Evolutionary conservation across 2,329 filamentous ascomycete genomes (phyloP), one percentile per base, ranked within the genome.

Genomic region (Diaporthe humulicola): DNA sequence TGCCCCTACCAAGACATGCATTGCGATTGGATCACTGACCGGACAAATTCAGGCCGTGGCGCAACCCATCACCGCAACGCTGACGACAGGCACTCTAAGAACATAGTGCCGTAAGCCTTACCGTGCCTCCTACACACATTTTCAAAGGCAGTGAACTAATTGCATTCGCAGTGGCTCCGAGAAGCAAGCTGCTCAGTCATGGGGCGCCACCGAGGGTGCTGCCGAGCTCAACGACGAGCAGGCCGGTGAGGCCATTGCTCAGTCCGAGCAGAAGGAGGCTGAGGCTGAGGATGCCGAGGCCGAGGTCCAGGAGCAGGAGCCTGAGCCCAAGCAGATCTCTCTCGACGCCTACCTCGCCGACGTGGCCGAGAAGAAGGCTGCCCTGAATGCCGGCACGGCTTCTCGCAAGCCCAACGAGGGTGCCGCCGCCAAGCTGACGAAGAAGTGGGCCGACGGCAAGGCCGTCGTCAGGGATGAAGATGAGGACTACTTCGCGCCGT

Each of bases 391-490:
- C 80, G 80, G 78, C 71, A 90, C 93, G 81, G 90, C 94, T 82
- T 90, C 95, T 83, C 96, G 97, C 88, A 92, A 95, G 89, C 88
- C 96, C 86, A 98, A 98, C 89, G 96, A 98, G 89, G 96, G 96
- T 82, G 90, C 89, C 81, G 30, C 42, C 58, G 30, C 25, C 58
- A 64, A 64, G 58, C 22, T 40, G 57, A 92, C 95, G 89, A 96
- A 97, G 91, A 97, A 98, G 91, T 98, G 96, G 94, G 94, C 94
- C 81, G 89, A 90, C 81, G 95, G 95, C 84, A 97, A 96, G 89
- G 83, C 89, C 75, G 87, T 94, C 74, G 83, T 86, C 83, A 93
- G 93, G 85, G 88, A 91, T 28, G 90, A 91, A 17, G 90, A 90
- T 72, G 92, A 95, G 81, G 92, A 93, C 80, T 98, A 94, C 91